phyloP scores from a whole-genome alignment of 2,329 filamentous ascomycete genomes.

The Epichloe baconii region DNA sequence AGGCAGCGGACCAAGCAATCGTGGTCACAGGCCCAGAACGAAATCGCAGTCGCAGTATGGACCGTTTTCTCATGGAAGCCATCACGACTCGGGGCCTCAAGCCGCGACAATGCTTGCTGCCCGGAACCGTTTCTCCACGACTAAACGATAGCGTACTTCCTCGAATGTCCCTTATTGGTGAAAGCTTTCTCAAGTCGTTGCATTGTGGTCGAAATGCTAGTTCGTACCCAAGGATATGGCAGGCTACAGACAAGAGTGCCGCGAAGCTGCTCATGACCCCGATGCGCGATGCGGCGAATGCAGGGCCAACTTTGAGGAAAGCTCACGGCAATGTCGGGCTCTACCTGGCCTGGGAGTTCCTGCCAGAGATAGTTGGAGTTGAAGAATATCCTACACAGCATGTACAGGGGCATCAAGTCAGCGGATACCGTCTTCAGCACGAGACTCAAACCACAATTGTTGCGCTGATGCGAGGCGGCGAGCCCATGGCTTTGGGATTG shows the following conservation, averaged over 20 bases:
- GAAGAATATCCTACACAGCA: constrained; percentile 36
- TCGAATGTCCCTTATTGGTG: constrained; percentile 19
- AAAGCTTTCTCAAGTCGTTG: constrained; percentile 10
- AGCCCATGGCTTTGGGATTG: constrained; percentile 47
- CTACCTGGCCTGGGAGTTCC: constrained; percentile 38
- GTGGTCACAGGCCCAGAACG: constrained; percentile 39
- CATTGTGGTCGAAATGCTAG: neutral
- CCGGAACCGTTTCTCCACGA: constrained; percentile 23
- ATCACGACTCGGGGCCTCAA: constrained; percentile 27
- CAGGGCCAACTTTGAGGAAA: constrained; percentile 32
- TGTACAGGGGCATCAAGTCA: constrained; percentile 32
- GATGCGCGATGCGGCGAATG: constrained; percentile 34
- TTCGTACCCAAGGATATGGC: constrained; percentile 14
- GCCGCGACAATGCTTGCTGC: constrained; percentile 34
- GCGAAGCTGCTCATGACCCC: constrained; percentile 39
- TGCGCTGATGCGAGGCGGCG: constrained; percentile 49
- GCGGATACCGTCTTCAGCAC: constrained; percentile 31
- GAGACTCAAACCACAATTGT: constrained; percentile 41
- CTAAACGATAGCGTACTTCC: constrained; percentile 31
- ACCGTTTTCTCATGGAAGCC: constrained; percentile 26
- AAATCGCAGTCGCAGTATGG: constrained; percentile 39
- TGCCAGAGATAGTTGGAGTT: constrained; percentile 34
- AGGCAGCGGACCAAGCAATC: constrained; percentile 36
- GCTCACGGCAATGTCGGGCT: constrained; percentile 35
- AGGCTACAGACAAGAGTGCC: constrained; percentile 31